Evolutionary conservation across 2,329 filamentous ascomycete species (phyloP).

Genomic region (Colletotrichum lentis): DNA sequence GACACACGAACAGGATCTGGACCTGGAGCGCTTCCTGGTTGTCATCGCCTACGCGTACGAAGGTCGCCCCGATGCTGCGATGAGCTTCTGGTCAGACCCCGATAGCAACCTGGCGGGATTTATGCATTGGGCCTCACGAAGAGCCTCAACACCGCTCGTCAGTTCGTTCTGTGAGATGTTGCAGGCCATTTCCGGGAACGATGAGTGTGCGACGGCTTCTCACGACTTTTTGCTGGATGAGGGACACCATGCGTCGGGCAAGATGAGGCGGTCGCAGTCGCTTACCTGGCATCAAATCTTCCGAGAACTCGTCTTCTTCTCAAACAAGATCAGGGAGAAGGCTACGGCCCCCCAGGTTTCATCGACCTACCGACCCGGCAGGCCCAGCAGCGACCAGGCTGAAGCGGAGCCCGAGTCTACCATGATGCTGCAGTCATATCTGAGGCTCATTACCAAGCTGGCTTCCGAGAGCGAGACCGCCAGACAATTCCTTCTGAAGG

Average conservation of each 20-base stretch:
- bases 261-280: conserved; percentile 82
- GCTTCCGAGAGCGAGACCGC: conserved; percentile 76
- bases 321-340: conserved; percentile 78
- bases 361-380: conserved; percentile 62
- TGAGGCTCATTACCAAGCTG: conserved; percentile 86
- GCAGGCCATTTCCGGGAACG: conserved; percentile 83
- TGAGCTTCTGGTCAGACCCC: conserved; percentile 89
- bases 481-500: conserved; percentile 76
- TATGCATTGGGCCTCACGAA: conserved; percentile 93
- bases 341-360: conserved; percentile 64
- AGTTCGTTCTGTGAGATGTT: conserved; percentile 98
- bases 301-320: conserved; percentile 86
- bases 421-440: conserved; percentile 96
- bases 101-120: conserved; percentile 96
- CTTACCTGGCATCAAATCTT: conserved; percentile 95
- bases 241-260: conserved; percentile 74
- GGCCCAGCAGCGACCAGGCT: conserved; percentile 71
- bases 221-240: conserved; percentile 93
- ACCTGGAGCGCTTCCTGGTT: conserved; percentile 89
- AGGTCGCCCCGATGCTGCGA: conserved; percentile 80
- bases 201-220: conserved; percentile 82
- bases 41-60: conserved; percentile 94
- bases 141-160: conserved; percentile 94
- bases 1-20: conserved; percentile 71
- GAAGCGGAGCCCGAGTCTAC: conserved; percentile 89